A percentile compares a stretch with the other conserved stretches of the same genome.
Evolutionary conservation across 805 yeast species (phyloP).

Genomic region (Myxozyma lipomycoides): DNA sequence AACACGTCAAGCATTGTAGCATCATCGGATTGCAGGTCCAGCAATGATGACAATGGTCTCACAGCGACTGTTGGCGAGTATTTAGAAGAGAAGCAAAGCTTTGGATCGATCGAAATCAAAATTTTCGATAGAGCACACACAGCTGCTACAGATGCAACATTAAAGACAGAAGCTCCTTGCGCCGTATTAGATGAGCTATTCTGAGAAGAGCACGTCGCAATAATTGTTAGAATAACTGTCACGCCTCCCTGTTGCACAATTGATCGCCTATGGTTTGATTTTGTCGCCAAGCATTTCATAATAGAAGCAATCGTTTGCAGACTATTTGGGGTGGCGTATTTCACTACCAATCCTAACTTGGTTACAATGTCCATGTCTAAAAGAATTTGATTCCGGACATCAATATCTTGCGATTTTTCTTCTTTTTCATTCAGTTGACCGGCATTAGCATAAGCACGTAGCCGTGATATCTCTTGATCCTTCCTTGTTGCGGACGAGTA

Average conservation of each 20-base stretch:
- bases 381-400: slow-evolving; percentile 30
- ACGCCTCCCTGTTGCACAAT: slow-evolving; percentile 39
- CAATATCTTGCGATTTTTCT: slow-evolving; percentile 29
- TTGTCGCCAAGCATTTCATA: slow-evolving; percentile 36
- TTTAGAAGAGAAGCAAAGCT: slow-evolving; percentile 36
- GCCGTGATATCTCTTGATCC: slow-evolving; percentile 30
- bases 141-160: slow-evolving; percentile 27
- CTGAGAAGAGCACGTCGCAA: slow-evolving; percentile 12
- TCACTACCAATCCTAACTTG: slow-evolving; percentile 18
- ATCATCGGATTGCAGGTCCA: slow-evolving; percentile 29
- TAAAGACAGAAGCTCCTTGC: slow-evolving; percentile 5
- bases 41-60: slow-evolving; percentile 34
- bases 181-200: slow-evolving; percentile 7
- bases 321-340: slow-evolving; percentile 29
- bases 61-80: slow-evolving; percentile 35
- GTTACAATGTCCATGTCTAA: slow-evolving; percentile 31
- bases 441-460: slow-evolving; percentile 31
- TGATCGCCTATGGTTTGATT: slow-evolving; percentile 29
- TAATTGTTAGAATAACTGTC: slow-evolving; percentile 26
- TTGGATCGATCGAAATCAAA: slow-evolving; percentile 38
- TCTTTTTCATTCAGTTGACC: slow-evolving; percentile 31
- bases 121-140: slow-evolving; percentile 37
- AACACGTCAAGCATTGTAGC: slow-evolving; percentile 42
- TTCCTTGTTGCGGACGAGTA: slow-evolving; percentile 37
- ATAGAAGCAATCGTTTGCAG: slow-evolving; percentile 30